Conservation (phyloP, 1,139 yeast genomes). For the Meyerozyma guilliermondii region DNA sequence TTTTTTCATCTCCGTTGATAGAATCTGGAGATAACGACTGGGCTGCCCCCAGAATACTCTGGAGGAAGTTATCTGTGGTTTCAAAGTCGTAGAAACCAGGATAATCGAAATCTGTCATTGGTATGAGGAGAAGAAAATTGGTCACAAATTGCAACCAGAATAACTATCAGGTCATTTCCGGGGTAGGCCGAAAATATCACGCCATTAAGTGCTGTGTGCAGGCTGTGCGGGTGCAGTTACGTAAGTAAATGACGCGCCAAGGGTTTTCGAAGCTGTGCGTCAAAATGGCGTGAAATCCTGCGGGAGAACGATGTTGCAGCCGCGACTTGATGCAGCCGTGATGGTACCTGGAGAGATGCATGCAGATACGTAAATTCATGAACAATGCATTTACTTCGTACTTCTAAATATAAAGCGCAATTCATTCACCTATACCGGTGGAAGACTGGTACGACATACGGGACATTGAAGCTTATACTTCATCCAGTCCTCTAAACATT, state of each 20-base stretch:
- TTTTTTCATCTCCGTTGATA: constrained; percentile 29
- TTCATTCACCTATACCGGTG: constrained; percentile 49
- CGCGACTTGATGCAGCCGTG: no score
- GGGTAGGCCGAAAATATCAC: constrained; percentile 2
- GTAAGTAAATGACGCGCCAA: background rate
- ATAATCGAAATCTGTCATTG: constrained; percentile 15
- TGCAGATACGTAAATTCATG: background rate
- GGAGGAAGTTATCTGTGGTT: constrained; percentile 31
- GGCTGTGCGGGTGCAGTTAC: background rate
- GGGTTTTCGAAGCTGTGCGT: background rate
- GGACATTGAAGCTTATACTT: constrained; percentile 89
- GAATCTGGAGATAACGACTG: constrained; percentile 19
- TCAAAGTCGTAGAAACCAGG: constrained; percentile 27
- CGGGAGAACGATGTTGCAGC: no score
- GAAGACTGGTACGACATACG: constrained; percentile 80
- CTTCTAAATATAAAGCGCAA: background rate
- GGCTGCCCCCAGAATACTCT: constrained; percentile 23
- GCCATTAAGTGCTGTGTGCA: background rate
- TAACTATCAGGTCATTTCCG: constrained; percentile 1
- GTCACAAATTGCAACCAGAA: background rate
- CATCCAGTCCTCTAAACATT: constrained; percentile 92
- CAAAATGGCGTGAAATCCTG: no score
- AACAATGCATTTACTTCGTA: background rate
- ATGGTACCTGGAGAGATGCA: background rate
- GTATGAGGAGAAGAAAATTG: background rate